Evolutionary conservation across 768 basidiomycete species (phyloP).

Genomic region (Hericium coralloides): DNA sequence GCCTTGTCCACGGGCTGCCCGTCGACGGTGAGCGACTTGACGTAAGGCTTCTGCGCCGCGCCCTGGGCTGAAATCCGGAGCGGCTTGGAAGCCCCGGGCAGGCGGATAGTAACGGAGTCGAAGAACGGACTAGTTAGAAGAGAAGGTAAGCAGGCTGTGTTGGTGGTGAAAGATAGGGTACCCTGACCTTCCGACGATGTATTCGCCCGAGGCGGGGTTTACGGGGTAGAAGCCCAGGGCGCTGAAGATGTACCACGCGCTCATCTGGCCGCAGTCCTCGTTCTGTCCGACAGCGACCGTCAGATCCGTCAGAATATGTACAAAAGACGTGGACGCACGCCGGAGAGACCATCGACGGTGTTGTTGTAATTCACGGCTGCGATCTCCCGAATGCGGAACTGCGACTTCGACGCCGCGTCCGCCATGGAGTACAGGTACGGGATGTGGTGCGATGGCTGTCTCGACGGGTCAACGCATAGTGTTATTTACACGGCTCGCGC

Average conservation of each 20-base stretch:
- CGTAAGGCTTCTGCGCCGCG: conserved; percentile 49
- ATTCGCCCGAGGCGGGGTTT: conserved; percentile 68
- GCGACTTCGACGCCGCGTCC: conserved; percentile 60
- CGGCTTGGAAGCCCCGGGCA: conserved; percentile 33
- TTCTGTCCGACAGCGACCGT: conserved; percentile 36
- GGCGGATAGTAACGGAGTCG: conserved; percentile 41
- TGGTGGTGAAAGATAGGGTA: too few species aligned
- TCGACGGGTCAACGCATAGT: neutral
- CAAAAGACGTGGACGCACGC: conserved; percentile 30
- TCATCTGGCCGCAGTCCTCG: conserved; percentile 89
- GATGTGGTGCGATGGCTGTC: conserved; percentile 76
- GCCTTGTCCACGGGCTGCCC: conserved; percentile 35
- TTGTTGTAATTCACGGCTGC: conserved; percentile 57
- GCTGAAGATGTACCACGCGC: conserved; percentile 80
- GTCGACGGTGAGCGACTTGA: conserved; percentile 52
- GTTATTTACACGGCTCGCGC: neutral
- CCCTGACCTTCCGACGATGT: conserved; percentile 64
- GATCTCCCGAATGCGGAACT: conserved; percentile 62
- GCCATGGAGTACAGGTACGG: conserved; percentile 75
- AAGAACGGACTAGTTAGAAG: conserved; percentile 35
- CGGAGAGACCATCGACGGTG: conserved; percentile 61
- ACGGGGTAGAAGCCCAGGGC: conserved; percentile 82
- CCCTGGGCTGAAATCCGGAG: conserved; percentile 49
- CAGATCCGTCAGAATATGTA: neutral
- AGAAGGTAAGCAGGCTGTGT: neutral